These are phyloP conservation scores for Suillus alpinus DNA, from an alignment of 768 basidiomycete genomes.

Conservation along the genomic window DNA sequence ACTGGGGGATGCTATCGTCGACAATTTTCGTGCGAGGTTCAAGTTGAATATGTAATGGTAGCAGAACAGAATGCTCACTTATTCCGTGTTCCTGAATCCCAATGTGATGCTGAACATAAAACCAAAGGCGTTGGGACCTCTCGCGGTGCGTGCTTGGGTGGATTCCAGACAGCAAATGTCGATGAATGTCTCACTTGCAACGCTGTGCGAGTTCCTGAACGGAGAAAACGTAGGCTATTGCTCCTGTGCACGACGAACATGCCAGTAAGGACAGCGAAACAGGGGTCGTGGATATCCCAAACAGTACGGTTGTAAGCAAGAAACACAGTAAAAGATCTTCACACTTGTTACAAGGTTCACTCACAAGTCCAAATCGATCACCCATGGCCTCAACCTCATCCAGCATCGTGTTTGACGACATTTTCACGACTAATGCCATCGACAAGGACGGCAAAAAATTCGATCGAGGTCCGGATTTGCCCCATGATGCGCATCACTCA, in stretches of 20 bases:
- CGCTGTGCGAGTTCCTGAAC: not conserved
- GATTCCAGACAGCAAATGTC: conserved; percentile 36
- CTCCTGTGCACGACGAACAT: not conserved
- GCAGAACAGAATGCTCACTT: conserved; percentile 29
- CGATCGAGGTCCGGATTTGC: conserved; percentile 70
- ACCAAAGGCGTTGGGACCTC: conserved; percentile 52
- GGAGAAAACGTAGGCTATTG: no score
- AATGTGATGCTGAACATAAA: conserved; percentile 46
- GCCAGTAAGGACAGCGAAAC: not conserved
- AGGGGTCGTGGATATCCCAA: not conserved
- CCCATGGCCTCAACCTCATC: conserved; percentile 58
- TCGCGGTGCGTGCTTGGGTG: conserved; percentile 40
- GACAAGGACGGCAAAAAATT: conserved; percentile 96
- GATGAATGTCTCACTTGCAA: conserved; percentile 15
- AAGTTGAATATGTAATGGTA: not conserved
- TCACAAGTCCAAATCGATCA: not conserved
- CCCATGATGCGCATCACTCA: not conserved
- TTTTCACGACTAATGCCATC: conserved; percentile 81
- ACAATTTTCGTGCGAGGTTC: not conserved
- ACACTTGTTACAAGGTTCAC: no score
- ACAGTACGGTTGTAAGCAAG: not conserved
- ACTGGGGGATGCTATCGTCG: conserved; percentile 29
- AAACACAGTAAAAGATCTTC: no score
- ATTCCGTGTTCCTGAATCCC: conserved; percentile 39
- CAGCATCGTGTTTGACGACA: conserved; percentile 89